phyloP scores from a whole-genome alignment of 306 rosid species.

The Rubus idaeus region DNA sequence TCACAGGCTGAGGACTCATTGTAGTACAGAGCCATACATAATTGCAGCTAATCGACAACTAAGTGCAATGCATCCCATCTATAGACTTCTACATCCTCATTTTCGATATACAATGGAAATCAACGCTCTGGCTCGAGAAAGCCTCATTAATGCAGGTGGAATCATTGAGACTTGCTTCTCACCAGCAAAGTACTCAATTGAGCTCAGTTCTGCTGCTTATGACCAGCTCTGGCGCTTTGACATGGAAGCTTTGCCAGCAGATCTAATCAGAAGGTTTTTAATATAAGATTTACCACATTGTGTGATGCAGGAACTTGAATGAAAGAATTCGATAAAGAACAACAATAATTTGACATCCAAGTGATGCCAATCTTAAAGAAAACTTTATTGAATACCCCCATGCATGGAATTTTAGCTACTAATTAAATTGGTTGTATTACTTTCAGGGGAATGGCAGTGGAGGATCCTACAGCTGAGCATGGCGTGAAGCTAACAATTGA shows the following conservation, averaged over 20 bases:
- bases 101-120: conserved; percentile 46
- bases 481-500: conserved; percentile 40
- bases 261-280: conserved; percentile 37
- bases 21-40: conserved; percentile 38
- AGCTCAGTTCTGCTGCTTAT: conserved; percentile 38
- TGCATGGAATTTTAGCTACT: not conserved
- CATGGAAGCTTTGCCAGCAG: conserved; percentile 42
- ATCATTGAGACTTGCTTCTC: conserved; percentile 35
- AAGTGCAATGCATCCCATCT: conserved; percentile 43
- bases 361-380: not conserved
- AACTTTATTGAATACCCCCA: not conserved
- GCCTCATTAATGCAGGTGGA: conserved; percentile 41
- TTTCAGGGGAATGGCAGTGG: conserved; percentile 43
- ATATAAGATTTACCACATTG: not conserved
- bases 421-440: not conserved
- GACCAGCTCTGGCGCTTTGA: conserved; percentile 40
- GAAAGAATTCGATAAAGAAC: too few relatives aligned
- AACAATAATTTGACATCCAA: not conserved
- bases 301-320: not conserved
- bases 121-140: conserved; percentile 37
- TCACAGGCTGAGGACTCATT: conserved; percentile 36
- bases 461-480: conserved; percentile 37
- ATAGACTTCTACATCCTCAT: conserved; percentile 43
- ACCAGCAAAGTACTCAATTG: conserved; percentile 27
- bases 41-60: conserved; percentile 39